Percentiles rank a stretch among this genome's conserved stretches.
phyloP scores from a whole-genome alignment of 1,284 basidiomycete species.

The Malassezia vespertilionis region DNA sequence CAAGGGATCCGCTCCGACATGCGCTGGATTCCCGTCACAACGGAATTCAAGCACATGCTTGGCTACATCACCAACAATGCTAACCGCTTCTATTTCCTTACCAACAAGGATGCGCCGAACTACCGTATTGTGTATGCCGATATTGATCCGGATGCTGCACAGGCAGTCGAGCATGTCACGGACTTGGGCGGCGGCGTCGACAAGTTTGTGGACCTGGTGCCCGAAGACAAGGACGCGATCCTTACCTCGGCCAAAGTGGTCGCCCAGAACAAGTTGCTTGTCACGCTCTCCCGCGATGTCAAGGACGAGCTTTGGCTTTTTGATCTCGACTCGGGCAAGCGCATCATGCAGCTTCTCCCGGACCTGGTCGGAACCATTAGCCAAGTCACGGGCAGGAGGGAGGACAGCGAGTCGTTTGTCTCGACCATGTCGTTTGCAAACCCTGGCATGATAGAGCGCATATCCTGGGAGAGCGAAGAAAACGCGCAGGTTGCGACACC shows the following conservation, averaged over 20 bases:
- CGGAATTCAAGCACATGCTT: conserved; percentile 34
- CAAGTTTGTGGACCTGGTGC: conserved; percentile 57
- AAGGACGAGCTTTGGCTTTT: conserved; percentile 72
- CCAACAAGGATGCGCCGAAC: conserved; percentile 43
- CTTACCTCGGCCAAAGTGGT: conserved; percentile 55
- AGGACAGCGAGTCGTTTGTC: conserved; percentile 61
- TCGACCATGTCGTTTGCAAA: conserved; percentile 62
- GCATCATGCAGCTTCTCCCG: conserved; percentile 55
- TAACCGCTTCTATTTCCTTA: conserved; percentile 39
- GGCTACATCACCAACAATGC: conserved; percentile 37
- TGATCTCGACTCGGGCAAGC: conserved; percentile 54
- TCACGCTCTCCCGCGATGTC: conserved; percentile 67
- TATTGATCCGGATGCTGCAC: conserved; percentile 21
- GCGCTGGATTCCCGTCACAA: conserved; percentile 35
- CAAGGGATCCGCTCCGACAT: conserved; percentile 17
- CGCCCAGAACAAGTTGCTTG: conserved; percentile 56
- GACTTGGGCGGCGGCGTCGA: conserved; percentile 26
- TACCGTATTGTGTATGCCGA: conserved; percentile 34
- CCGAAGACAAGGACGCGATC: conserved; percentile 59
- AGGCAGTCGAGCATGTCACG: conserved; percentile 25
- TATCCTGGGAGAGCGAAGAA: conserved; percentile 40
- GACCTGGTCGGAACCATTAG: conserved; percentile 62
- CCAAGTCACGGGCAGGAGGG: conserved; percentile 53
- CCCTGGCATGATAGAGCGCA: conserved; percentile 56
- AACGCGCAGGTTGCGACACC: conserved; percentile 7